Percentiles rank a stretch among this genome's conserved stretches.
Conservation (phyloP, 495 filamentous ascomycete species). For the Penicillium subrubescens region DNA sequence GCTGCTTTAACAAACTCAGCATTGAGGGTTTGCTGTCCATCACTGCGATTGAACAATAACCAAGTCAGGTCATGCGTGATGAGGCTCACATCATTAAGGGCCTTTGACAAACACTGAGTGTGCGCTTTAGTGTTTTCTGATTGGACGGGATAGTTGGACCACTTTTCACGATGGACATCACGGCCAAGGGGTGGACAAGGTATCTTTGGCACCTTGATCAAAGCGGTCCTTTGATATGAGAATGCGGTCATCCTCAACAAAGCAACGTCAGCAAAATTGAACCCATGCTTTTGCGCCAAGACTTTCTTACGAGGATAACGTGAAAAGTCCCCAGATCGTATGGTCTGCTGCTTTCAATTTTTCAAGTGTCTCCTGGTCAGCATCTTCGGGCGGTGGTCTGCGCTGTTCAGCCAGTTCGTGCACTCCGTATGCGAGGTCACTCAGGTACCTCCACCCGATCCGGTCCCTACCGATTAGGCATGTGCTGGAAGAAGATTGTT, state of each 20-base stretch:
- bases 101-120: constrained; percentile 30
- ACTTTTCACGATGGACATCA: constrained; percentile 28
- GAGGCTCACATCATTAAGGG: constrained; percentile 28
- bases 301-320: constrained; percentile 31
- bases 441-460: constrained; percentile 32
- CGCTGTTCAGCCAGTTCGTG: constrained; percentile 23
- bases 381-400: constrained; percentile 6
- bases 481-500: constrained; percentile 20
- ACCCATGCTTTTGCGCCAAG: neutral
- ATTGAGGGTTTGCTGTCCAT: constrained; percentile 13
- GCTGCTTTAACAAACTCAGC: constrained; percentile 20
- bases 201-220: constrained; percentile 13
- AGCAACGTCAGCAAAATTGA: neutral
- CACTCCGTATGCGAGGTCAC: constrained; percentile 27
- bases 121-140: constrained; percentile 28
- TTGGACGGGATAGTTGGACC: constrained; percentile 34
- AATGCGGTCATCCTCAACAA: constrained; percentile 23
- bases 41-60: constrained; percentile 25
- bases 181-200: constrained; percentile 16
- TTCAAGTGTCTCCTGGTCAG: constrained; percentile 18
- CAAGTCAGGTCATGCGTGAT: constrained; percentile 30
- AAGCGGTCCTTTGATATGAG: constrained; percentile 31
- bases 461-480: constrained; percentile 37
- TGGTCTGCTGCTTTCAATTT: constrained; percentile 22
- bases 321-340: constrained; percentile 38